Base-by-base conservation (phyloP, 768 basidiomycete species). In the Termitomyces heimii region DNA sequence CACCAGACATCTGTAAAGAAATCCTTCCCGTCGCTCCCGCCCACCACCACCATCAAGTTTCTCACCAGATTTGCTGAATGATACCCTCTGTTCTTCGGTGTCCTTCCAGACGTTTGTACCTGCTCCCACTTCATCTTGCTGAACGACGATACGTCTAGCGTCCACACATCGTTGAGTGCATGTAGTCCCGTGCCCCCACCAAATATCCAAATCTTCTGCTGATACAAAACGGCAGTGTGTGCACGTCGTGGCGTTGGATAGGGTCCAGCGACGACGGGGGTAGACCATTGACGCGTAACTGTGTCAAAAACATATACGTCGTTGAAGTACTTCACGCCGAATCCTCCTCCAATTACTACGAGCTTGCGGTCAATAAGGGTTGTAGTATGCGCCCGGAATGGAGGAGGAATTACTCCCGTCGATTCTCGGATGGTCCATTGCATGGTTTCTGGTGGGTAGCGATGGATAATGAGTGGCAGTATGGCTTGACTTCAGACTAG, bases 161-260 rank as follows among this genome's bases (percentile, higher is more conserved):
- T 83, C 93, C 94, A 96, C 20, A 95, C 73, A 68, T 97, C 94
- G 63, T 92, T 91, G 55, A 97, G 76, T 0, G 95, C 94, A n/a
- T 82, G 82, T 73, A 88, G 76, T 0, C 95, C 95, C 57, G 93
- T 95, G 2, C 95, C 94, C n/a, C 95, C 94, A 8, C 94, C 95
- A 64, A 96, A 97, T 4, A 97, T 72, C 76, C 89, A 92, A 0
- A 98, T 79, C 66, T 82, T 86, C 57, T 79, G 77, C 29, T 75
- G 73, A 65, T 92, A 86, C 22, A 84, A 72, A 14, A 94, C 88
- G 0, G 92, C 83, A 0, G 92, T 91, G 69, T 98, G 95, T 1
- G 95, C 94, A 28, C 95, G 84, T 9, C 95, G 84, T 2, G 88
- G 84, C 3, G 83, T 79, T 0, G 90, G 85, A 22, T 60, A 62